These are phyloP conservation scores for Phytophthora pisi DNA, from an alignment of 352 stramenopile species.

Conservation along the genomic window DNA sequence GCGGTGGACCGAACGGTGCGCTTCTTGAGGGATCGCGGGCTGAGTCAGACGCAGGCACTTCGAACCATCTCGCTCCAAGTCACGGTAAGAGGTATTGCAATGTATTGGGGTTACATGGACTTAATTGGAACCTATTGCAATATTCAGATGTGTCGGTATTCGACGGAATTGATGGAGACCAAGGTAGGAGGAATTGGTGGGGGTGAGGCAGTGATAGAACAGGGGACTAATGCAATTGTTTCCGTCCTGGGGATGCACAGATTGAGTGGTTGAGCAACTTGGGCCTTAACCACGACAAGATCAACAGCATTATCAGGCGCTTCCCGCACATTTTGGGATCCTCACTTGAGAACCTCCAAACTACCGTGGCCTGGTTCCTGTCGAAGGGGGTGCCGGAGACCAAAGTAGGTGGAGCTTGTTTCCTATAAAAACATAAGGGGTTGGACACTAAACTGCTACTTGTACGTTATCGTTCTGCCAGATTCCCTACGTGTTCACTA, in stretches of 20 bases:
- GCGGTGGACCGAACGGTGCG: slow-evolving; percentile 28
- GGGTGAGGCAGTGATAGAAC: background rate
- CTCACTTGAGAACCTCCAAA: slow-evolving; percentile 28
- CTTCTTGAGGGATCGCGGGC: slow-evolving; percentile 37
- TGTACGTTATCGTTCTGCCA: slow-evolving; percentile 14
- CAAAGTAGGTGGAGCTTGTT: slow-evolving; percentile 30
- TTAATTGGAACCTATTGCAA: background rate
- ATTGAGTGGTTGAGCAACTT: slow-evolving; percentile 32
- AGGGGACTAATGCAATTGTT: background rate
- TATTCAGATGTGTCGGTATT: slow-evolving; percentile 36
- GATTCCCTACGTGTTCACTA: slow-evolving; percentile 60
- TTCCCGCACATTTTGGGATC: slow-evolving; percentile 40
- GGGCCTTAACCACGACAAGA: slow-evolving; percentile 32
- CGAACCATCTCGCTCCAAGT: slow-evolving; percentile 30
- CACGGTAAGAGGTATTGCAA: slow-evolving; percentile 20
- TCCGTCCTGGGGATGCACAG: background rate
- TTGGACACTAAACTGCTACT: background rate
- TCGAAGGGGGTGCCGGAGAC: slow-evolving; percentile 29
- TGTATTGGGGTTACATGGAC: background rate
- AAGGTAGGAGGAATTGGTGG: slow-evolving; percentile 25
- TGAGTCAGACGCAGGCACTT: slow-evolving; percentile 34
- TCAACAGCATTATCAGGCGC: slow-evolving; percentile 30
- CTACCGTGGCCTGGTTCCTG: slow-evolving; percentile 41
- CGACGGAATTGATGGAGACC: slow-evolving; percentile 28
- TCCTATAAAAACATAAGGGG: background rate